Evolutionary conservation across 129 eudicot species (phyloP).

Genomic region (Glebionis coronaria): DNA sequence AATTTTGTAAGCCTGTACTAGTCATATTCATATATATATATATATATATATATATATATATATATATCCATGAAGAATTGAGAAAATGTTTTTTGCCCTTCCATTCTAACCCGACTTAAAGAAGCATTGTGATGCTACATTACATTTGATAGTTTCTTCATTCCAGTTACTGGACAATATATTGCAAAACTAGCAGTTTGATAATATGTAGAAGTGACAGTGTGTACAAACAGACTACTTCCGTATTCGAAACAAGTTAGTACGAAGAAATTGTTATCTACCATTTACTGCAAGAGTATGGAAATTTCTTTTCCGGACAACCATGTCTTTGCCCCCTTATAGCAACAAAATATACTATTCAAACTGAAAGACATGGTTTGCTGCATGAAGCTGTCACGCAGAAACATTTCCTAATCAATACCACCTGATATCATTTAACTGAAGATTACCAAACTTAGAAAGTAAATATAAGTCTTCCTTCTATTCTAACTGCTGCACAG

Average conservation of each 20-base stretch:
- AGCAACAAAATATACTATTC: too few species aligned
- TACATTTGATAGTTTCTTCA: neutral
- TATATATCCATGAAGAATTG: constrained; percentile 12
- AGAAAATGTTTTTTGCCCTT: neutral
- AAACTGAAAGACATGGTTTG: too few species aligned
- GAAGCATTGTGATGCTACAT: neutral
- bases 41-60: too few species aligned
- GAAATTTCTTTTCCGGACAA: neutral
- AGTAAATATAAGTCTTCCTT: neutral
- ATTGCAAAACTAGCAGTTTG: neutral
- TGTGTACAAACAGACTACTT: neutral
- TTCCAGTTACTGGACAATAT: neutral
- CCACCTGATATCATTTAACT: too few species aligned
- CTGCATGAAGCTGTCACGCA: too few species aligned
- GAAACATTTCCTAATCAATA: too few species aligned
- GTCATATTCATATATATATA: too few species aligned
- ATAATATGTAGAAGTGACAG: neutral
- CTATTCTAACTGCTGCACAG: too few species aligned
- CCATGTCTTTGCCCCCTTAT: too few species aligned
- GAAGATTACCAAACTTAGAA: too few species aligned
- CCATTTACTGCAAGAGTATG: constrained; percentile 6
- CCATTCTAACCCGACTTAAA: neutral
- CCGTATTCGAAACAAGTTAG: neutral
- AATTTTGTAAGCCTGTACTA: constrained; percentile 23
- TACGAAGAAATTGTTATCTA: neutral